Conservation (phyloP, 2,329 filamentous ascomycete species). For the Escovopsis sp. region DNA sequence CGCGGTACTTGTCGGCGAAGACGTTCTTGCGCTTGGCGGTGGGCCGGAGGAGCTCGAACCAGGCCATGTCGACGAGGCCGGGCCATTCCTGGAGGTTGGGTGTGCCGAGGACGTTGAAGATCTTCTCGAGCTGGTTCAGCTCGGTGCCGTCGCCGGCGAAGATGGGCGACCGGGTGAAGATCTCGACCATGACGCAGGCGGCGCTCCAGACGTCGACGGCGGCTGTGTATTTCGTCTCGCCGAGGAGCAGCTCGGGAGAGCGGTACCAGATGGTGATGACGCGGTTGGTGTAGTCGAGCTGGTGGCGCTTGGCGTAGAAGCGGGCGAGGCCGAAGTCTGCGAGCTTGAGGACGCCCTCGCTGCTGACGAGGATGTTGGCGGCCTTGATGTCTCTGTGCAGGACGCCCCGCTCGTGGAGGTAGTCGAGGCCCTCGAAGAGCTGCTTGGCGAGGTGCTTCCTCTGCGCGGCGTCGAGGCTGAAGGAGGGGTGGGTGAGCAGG, state of each 20-base stretch:
- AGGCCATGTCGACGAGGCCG: constrained; percentile 80
- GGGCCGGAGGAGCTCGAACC: constrained; percentile 85
- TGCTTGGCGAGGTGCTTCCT: constrained; percentile 90
- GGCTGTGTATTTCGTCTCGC: constrained; percentile 79
- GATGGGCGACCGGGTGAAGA: constrained; percentile 85
- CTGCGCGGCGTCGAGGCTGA: constrained; percentile 68
- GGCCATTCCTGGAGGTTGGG: constrained; percentile 80
- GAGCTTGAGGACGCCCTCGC: constrained; percentile 73
- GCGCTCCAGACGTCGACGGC: constrained; percentile 95
- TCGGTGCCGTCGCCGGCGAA: constrained; percentile 95
- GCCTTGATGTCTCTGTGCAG: constrained; percentile 97
- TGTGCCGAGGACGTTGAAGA: constrained; percentile 85
- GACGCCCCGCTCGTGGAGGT: constrained; percentile 84
- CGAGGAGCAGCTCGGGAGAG: constrained; percentile 76
- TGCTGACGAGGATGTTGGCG: constrained; percentile 91
- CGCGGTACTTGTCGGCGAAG: constrained; percentile 72
- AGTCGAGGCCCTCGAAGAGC: constrained; percentile 85
- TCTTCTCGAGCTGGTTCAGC: constrained; percentile 88
- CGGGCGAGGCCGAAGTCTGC: constrained; percentile 93
- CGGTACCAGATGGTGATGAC: constrained; percentile 99
- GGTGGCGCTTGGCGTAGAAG: constrained; percentile 85
- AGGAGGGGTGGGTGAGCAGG: constrained; percentile 84
- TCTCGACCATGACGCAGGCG: constrained; percentile 90
- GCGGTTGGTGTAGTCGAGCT: constrained; percentile 92
- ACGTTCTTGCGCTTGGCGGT: constrained; percentile 55